Percentiles rank a stretch among this genome's conserved stretches.
phyloP scores from a whole-genome alignment of 495 filamentous ascomycete genomes.

The Penicillium samsonianum region DNA sequence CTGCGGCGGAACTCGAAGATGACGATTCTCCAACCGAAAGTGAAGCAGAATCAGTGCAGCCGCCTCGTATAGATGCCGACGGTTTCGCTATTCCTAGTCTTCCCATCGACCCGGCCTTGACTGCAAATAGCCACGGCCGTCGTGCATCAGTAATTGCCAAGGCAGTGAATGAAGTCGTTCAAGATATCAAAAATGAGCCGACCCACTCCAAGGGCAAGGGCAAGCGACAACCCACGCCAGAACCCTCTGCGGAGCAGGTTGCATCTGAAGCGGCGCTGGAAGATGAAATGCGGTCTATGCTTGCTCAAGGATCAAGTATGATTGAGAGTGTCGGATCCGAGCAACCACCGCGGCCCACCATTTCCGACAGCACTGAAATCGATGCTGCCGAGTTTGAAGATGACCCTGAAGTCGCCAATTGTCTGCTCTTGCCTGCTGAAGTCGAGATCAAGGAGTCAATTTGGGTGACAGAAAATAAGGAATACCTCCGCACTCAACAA shows the following conservation, averaged over 20 bases:
- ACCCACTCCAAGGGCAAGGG: slow-evolving; percentile 25
- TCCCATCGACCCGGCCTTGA: slow-evolving; percentile 49
- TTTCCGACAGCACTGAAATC: slow-evolving; percentile 57
- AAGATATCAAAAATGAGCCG: slow-evolving; percentile 27
- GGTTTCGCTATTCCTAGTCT: slow-evolving; percentile 50
- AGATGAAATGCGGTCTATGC: slow-evolving; percentile 42
- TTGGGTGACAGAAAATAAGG: slow-evolving; percentile 92
- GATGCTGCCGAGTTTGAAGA: slow-evolving; percentile 73
- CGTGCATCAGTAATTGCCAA: slow-evolving; percentile 23
- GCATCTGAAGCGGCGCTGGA: slow-evolving; percentile 49
- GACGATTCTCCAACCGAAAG: slow-evolving; percentile 31
- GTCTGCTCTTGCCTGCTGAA: slow-evolving; percentile 70
- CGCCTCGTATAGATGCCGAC: slow-evolving; percentile 46
- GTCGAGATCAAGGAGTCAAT: slow-evolving; percentile 77
- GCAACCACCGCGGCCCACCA: slow-evolving; percentile 16
- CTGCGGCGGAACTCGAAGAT: slow-evolving; percentile 48
- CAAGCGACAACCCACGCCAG: slow-evolving; percentile 37
- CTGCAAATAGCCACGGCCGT: slow-evolving; percentile 23
- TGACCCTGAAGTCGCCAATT: slow-evolving; percentile 78
- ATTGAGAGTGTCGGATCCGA: slow-evolving; percentile 31
- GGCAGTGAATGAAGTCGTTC: slow-evolving; percentile 25
- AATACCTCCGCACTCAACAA: slow-evolving; percentile 82
- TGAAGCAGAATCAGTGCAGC: slow-evolving; percentile 27
- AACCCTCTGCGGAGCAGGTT: slow-evolving; percentile 41
- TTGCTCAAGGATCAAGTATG: slow-evolving; percentile 44